Percentiles rank a stretch among this genome's conserved stretches.
These are phyloP conservation scores for Psilocybe cyanescens DNA, from an alignment of 768 basidiomycete species.

Conservation along the genomic window DNA sequence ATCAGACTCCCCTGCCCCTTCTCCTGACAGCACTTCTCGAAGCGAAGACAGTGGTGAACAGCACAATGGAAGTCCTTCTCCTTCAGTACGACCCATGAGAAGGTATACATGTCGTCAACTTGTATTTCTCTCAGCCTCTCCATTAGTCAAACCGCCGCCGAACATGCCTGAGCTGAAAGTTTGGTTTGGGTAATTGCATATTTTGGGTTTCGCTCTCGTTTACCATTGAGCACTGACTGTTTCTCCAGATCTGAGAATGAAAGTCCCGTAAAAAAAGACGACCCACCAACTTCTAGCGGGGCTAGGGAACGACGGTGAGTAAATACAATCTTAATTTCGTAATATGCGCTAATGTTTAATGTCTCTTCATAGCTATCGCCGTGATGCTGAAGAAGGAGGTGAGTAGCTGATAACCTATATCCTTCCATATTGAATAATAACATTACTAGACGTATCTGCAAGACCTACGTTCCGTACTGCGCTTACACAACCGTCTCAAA, in stretches of 20 bases:
- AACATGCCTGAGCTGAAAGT: conserved; percentile 84
- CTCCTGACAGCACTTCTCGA: conserved; percentile 22
- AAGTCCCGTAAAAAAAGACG: conserved; percentile 69
- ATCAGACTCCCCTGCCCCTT: conserved; percentile 20
- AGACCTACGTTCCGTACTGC: conserved; percentile 74
- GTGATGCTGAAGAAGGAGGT: conserved; percentile 80
- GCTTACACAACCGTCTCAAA: conserved; percentile 83
- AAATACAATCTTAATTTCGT: neutral
- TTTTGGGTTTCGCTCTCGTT: conserved; percentile 18
- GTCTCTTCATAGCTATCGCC: conserved; percentile 59
- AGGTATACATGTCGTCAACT: conserved; percentile 75
- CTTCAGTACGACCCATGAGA: conserved; percentile 49
- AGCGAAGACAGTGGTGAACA: conserved; percentile 18
- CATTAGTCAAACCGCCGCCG: conserved; percentile 68
- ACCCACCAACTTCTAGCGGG: conserved; percentile 54
- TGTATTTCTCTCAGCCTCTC: conserved; percentile 72
- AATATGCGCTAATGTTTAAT: conserved; percentile 13
- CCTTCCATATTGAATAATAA: conserved; percentile 8
- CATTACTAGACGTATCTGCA: conserved; percentile 48
- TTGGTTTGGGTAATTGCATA: conserved; percentile 81
- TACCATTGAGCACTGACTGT: conserved; percentile 29
- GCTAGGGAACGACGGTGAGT: conserved; percentile 71
- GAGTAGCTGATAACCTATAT: conserved; percentile 18
- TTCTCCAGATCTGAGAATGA: conserved; percentile 59
- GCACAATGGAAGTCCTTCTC: conserved; percentile 31